These are phyloP conservation scores for Suillus cothurnatus DNA, from an alignment of 768 basidiomycete genomes.

Conservation along the genomic window DNA sequence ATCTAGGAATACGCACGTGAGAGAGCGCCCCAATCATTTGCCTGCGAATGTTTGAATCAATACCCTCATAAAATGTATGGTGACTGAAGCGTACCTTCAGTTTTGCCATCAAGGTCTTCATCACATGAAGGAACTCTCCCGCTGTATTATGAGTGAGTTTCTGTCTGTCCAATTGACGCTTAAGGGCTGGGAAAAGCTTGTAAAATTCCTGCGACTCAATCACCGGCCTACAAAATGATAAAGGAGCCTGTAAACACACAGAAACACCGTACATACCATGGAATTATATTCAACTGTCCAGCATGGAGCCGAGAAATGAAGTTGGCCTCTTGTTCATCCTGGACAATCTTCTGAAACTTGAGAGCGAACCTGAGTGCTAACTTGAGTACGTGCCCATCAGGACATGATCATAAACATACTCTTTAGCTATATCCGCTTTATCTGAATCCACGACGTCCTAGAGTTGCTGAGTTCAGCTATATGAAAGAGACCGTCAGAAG, in stretches of 20 bases:
- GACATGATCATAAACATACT: constrained; percentile 39
- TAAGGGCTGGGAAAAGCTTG: constrained; percentile 48
- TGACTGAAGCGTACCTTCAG: constrained; percentile 45
- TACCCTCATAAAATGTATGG: not conserved
- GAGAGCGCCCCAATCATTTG: constrained; percentile 66
- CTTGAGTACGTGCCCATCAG: not conserved
- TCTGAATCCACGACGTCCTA: constrained; percentile 69
- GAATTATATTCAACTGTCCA: constrained; percentile 57
- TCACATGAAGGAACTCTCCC: constrained; percentile 54
- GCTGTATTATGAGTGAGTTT: constrained; percentile 49
- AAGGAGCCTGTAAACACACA: not conserved
- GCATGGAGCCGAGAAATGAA: constrained; percentile 63
- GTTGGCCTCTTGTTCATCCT: constrained; percentile 60
- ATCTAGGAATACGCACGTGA: constrained; percentile 46
- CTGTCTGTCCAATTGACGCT: constrained; percentile 50
- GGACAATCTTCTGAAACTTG: constrained; percentile 64
- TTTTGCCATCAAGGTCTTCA: constrained; percentile 71
- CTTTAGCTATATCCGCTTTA: constrained; percentile 55
- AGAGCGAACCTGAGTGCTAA: constrained; percentile 46
- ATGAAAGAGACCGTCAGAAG: not conserved
- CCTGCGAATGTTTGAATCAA: constrained; percentile 33
- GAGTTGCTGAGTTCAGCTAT: not conserved
- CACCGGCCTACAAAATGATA: constrained; percentile 41
- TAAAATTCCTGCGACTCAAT: constrained; percentile 67
- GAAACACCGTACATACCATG: constrained; percentile 42